Percentiles rank a stretch among this genome's conserved stretches.
phyloP scores from a whole-genome alignment of 192 early-diverging fungal genomes.

The Coemansia asiatica region DNA sequence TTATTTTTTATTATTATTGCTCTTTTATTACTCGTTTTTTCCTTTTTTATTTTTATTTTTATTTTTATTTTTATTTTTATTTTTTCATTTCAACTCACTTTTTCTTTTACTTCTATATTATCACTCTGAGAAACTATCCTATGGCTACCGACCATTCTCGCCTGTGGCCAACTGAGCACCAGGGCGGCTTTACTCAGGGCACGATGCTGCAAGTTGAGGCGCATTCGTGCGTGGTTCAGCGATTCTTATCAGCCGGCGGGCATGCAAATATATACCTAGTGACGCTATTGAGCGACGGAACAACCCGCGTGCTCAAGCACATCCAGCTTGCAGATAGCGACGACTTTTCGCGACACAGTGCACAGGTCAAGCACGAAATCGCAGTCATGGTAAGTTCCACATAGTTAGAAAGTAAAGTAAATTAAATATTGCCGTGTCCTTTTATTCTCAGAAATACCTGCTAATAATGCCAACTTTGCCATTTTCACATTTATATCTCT shows the following conservation, averaged over 20 bases:
- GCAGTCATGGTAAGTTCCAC: constrained; percentile 60
- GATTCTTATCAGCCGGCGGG: constrained; percentile 59
- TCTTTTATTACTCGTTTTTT: neutral
- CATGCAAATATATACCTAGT: constrained; percentile 92
- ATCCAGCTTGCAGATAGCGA: constrained; percentile 56
- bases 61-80: neutral
- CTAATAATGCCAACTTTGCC: neutral
- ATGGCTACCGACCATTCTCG: neutral
- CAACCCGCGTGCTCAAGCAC: constrained; percentile 77
- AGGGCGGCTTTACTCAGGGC: constrained; percentile 27
- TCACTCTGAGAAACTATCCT: no score
- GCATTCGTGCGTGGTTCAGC: constrained; percentile 46
- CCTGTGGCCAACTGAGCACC: neutral
- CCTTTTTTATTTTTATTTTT: neutral
- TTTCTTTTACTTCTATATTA: neutral
- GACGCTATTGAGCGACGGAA: constrained; percentile 52
- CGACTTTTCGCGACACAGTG: constrained; percentile 65
- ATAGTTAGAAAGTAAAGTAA: no score
- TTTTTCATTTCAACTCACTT: neutral
- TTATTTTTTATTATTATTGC: neutral
- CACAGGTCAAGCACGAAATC: constrained; percentile 71
- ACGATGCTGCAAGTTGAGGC: constrained; percentile 42
- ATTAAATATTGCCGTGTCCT: no score
- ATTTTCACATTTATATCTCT: neutral
- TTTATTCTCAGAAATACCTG: neutral